A percentile compares a stretch with the other conserved stretches of the same genome.
Conservation (phyloP, 495 filamentous ascomycete genomes). For the Pyrenula aspistea region DNA sequence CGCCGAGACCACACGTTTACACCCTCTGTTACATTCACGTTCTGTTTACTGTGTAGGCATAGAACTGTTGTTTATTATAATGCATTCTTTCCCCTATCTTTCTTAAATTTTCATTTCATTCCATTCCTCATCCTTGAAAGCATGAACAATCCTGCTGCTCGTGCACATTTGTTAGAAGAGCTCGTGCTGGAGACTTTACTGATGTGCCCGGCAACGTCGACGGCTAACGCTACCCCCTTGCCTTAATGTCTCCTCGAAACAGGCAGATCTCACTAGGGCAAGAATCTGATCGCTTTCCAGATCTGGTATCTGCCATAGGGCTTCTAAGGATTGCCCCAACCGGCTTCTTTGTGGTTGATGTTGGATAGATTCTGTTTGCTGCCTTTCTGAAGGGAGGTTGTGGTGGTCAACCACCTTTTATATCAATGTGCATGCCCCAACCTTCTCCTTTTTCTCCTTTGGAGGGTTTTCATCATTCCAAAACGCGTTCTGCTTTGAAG, state of each 20-base stretch:
- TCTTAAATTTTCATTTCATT: constrained; percentile 5
- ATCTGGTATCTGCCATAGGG: neutral
- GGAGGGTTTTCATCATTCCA: neutral
- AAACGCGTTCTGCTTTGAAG: neutral
- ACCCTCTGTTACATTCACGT: too few relatives aligned
- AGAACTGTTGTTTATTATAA: too few relatives aligned
- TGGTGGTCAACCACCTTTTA: neutral
- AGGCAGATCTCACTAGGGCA: neutral
- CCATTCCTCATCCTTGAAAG: neutral
- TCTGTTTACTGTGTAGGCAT: too few relatives aligned
- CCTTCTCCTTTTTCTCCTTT: neutral
- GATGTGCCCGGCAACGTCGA: neutral
- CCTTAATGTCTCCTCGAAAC: neutral
- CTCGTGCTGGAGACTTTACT: neutral
- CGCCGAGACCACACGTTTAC: too few relatives aligned
- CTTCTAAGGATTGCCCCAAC: neutral
- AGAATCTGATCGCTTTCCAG: neutral
- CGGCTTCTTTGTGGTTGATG: neutral
- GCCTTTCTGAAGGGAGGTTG: neutral
- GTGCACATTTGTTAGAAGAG: neutral
- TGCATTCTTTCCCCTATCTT: neutral
- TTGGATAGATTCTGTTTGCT: neutral
- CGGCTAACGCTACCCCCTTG: neutral
- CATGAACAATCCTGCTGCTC: neutral
- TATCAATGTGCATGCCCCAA: neutral